Percentiles rank a stretch among this genome's conserved stretches.
phyloP scores from a whole-genome alignment of 2,329 filamentous ascomycete genomes.

The Sporothrix curviconia region DNA sequence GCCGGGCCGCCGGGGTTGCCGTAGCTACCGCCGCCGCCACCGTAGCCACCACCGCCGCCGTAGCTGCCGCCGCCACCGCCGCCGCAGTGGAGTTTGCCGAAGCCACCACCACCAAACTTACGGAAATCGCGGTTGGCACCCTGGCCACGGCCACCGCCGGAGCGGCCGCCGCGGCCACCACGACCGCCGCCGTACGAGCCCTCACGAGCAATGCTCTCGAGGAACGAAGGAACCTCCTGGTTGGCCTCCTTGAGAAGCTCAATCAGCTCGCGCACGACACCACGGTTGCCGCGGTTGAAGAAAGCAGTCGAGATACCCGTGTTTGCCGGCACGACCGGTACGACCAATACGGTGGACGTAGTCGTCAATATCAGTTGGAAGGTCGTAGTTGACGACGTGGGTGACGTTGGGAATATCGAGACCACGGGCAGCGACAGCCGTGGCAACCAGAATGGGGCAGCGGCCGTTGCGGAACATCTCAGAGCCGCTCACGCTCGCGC shows the following conservation, averaged over 20 bases:
- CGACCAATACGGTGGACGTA: constrained; percentile 99
- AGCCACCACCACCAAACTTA: constrained; percentile 60
- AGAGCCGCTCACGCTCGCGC: constrained; percentile 97
- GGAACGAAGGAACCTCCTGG: constrained; percentile 88
- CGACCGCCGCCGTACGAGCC: constrained; percentile 73
- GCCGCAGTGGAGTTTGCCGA: constrained; percentile 39
- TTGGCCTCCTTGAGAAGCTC: constrained; percentile 99
- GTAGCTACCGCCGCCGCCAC: constrained; percentile 60
- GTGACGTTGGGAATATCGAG: constrained; percentile 94
- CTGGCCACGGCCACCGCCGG: constrained; percentile 66
- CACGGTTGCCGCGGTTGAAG: constrained; percentile 99
- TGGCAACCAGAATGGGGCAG: constrained; percentile 94
- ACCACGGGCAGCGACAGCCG: constrained; percentile 85
- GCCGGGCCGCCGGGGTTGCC: constrained; percentile 60
- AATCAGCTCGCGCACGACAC: constrained; percentile 90
- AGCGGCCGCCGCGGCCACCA: constrained; percentile 53
- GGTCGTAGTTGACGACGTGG: constrained; percentile 98
- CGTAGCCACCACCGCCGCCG: constrained; percentile 42
- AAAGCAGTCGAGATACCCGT: constrained; percentile 97
- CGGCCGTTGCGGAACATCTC: constrained; percentile 93
- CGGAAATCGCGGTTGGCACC: constrained; percentile 81
- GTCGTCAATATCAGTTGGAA: constrained; percentile 86
- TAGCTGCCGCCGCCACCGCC: constrained; percentile 52
- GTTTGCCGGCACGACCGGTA: constrained; percentile 98
- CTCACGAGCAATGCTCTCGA: constrained; percentile 96